Evolutionary conservation across 2,329 filamentous ascomycete genomes (phyloP).

Genomic region (Colletotrichum caudatum): DNA sequence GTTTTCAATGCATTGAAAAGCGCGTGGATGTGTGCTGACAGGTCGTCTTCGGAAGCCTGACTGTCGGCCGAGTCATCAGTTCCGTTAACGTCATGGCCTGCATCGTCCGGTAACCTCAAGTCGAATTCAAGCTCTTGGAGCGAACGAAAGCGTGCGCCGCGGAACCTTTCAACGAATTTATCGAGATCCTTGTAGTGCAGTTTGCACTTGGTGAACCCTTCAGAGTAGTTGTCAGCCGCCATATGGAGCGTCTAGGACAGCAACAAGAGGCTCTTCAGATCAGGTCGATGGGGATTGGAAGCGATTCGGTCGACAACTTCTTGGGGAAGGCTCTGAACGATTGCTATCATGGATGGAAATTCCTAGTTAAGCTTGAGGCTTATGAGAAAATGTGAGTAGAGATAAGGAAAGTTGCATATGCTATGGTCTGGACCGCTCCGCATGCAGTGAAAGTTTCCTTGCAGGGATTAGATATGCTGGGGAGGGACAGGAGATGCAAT

Average conservation of each 20-base stretch:
- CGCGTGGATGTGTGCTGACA: background rate
- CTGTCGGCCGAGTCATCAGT: background rate
- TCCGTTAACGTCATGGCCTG: background rate
- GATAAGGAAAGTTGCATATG: background rate
- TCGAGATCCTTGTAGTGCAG: background rate
- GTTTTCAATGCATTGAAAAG: constrained; percentile 2
- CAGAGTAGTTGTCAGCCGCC: constrained; percentile 12
- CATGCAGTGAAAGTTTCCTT: constrained; percentile 6
- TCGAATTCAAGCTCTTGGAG: constrained; percentile 5
- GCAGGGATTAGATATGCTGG: background rate
- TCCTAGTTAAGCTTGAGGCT: background rate
- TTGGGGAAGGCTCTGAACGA: background rate
- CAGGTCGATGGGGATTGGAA: background rate
- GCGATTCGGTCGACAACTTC: constrained; percentile 12
- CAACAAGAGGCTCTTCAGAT: background rate
- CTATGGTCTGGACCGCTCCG: background rate
- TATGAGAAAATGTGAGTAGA: background rate
- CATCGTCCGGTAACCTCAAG: background rate
- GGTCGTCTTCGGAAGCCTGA: background rate
- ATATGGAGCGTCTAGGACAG: background rate
- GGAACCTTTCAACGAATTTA: background rate
- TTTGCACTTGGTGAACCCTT: background rate
- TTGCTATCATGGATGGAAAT: background rate
- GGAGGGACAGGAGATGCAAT: background rate
- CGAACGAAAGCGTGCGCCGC: constrained; percentile 4